Evolutionary conservation across 164 flowering plant species (phyloP).

Genomic region (Annona squamosa): DNA sequence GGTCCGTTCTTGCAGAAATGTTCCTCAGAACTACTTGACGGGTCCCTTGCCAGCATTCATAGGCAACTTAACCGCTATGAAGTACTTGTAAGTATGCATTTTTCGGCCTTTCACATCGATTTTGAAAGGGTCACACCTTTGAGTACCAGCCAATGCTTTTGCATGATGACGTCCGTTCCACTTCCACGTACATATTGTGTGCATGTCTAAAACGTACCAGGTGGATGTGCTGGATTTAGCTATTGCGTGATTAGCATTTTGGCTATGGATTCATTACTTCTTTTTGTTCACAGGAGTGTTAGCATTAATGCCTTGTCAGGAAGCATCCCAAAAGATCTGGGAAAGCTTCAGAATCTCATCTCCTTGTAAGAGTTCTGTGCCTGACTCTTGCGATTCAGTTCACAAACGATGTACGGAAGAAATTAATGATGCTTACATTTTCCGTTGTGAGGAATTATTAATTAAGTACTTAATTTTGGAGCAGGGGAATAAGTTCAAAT

Average conservation of each 20-base stretch:
- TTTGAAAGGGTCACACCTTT: neutral
- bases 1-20: constrained; percentile 24
- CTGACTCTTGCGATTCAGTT: too few relatives aligned
- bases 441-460: too few relatives aligned
- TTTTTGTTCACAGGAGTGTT: constrained; percentile 12
- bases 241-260: neutral
- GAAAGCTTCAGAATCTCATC: constrained; percentile 37
- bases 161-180: too few relatives aligned
- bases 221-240: neutral
- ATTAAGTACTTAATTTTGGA: too few relatives aligned
- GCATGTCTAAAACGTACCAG: neutral
- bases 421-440: too few relatives aligned
- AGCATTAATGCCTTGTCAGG: constrained; percentile 36
- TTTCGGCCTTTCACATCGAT: neutral
- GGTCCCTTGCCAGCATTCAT: constrained; percentile 54
- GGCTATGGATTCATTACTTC: neutral
- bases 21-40: constrained; percentile 46
- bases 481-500: neutral
- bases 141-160: neutral
- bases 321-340: constrained; percentile 36
- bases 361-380: constrained; percentile 24
- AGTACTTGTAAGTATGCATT: constrained; percentile 14
- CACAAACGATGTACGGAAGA: too few relatives aligned
- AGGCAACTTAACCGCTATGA: constrained; percentile 15
- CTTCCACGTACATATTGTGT: too few relatives aligned